Conservation (phyloP, 2,329 filamentous ascomycete species). For the Epichloe sp. region DNA sequence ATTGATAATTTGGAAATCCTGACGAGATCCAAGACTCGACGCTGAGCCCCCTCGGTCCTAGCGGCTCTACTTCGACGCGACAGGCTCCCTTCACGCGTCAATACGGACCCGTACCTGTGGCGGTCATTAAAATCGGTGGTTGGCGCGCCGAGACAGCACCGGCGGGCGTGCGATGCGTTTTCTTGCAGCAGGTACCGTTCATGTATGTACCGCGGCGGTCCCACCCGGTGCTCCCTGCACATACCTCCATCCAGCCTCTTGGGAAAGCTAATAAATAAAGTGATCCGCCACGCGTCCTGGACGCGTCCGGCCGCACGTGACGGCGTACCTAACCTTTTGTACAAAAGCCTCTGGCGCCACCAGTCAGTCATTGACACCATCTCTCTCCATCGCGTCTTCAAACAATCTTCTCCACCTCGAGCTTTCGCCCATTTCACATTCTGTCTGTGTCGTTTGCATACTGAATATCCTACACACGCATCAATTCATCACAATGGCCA, state of each 20-base stretch:
- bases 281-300: slow-evolving; percentile 11
- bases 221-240: not conserved
- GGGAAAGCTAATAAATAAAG: slow-evolving; percentile 10
- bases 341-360: slow-evolving; percentile 26
- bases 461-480: slow-evolving; percentile 4
- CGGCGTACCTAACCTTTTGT: slow-evolving; percentile 17
- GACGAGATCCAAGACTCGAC: slow-evolving; percentile 9
- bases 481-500: slow-evolving; percentile 48
- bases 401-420: slow-evolving; percentile 9
- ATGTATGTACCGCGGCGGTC: slow-evolving; percentile 7
- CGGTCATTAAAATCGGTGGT: slow-evolving; percentile 6
- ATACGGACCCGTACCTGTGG: not conserved
- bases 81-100: slow-evolving; percentile 10
- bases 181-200: not conserved
- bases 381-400: slow-evolving; percentile 18
- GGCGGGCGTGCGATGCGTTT: not conserved
- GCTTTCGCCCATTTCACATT: slow-evolving; percentile 9
- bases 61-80: slow-evolving; percentile 12
- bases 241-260: slow-evolving; percentile 5
- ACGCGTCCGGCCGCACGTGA: slow-evolving; percentile 27
- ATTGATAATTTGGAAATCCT: slow-evolving; percentile 16
- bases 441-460: slow-evolving; percentile 10
- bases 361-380: slow-evolving; percentile 9
- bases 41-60: not conserved
- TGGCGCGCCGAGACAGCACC: slow-evolving; percentile 3